Evolutionary conservation across 2,329 filamentous ascomycete genomes (phyloP), one percentile per base, ranked within the genome.

Genomic region (Ascocoryne sarcoides): DNA sequence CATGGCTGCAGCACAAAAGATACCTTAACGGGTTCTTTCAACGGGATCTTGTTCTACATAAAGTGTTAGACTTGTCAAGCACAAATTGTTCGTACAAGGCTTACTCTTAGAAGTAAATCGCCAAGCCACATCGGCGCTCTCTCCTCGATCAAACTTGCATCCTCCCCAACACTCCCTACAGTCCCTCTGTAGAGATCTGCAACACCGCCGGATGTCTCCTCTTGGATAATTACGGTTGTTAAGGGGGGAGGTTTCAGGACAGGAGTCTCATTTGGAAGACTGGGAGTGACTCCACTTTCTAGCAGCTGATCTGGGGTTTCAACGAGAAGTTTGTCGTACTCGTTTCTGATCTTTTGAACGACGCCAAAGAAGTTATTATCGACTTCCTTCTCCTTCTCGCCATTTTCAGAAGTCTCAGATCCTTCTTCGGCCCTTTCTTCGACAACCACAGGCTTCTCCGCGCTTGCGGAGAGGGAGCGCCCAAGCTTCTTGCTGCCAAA

Each of bases 21-120:
- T n/a, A 96, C 81, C 69, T 98, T 98, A 52, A 90, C 77, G 1
- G 89, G 80, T n/a, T 96, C 92, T 66, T 96, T 96, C 44, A 72
- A 65, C 0, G 88, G 86, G 7, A 86, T 76, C 58, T 77, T 73
- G 59, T 95, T 95, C 69, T 87, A 59, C 14, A 36, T 16, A 3
- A 34, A n/a, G 28, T 44, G n/a, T 51, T 31, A 49, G 48, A 33
- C 10, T 29, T 18, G 8, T 30, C 9, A 12, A 4, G 2, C 17
- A 28, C 9, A n/a, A 7, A 8, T 32, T 12, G 2, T 20, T 17
- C 12, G 23, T 7, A 26, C 7, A 26, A 7, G 23, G 52, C 65
- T 52, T 65, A 82, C 79, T 54, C 71, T 70, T 34, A 98, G 67
- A 10, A 98, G 68, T 26, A 95, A 75, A 48, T 96, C 89, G 10